A percentile compares a stretch with the other conserved stretches of the same genome.
Conservation (phyloP, 2,329 filamentous ascomycete species). For the Talaromyces sp. region DNA sequence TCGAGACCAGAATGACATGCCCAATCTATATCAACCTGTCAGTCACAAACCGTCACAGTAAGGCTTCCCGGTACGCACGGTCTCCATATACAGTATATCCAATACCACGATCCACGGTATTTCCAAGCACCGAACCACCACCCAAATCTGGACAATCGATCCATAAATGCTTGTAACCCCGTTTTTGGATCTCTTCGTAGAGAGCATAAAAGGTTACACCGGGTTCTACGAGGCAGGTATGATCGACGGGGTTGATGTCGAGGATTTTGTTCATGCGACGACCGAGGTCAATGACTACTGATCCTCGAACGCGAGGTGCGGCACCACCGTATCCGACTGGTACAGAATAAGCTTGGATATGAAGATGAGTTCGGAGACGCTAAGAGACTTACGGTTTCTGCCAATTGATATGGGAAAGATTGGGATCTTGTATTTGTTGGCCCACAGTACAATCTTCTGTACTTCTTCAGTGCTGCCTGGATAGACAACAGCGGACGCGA, state of each 20-base stretch:
- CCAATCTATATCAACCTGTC: background rate
- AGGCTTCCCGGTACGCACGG: constrained; percentile 19
- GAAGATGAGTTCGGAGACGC: background rate
- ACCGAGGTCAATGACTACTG: constrained; percentile 41
- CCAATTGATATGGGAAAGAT: constrained; percentile 40
- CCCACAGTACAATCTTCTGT: constrained; percentile 22
- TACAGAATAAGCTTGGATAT: background rate
- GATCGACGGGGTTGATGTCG: constrained; percentile 34
- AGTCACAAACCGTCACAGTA: background rate
- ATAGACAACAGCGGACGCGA: constrained; percentile 17
- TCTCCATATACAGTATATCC: constrained; percentile 40
- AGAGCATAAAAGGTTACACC: constrained; percentile 43
- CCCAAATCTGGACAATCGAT: constrained; percentile 39
- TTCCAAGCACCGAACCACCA: constrained; percentile 35
- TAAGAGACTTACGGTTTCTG: constrained; percentile 28
- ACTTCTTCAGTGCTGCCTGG: constrained; percentile 18
- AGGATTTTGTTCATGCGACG: constrained; percentile 42
- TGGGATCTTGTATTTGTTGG: constrained; percentile 31
- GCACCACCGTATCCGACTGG: constrained; percentile 39
- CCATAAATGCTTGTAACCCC: constrained; percentile 40
- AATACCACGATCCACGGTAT: constrained; percentile 34
- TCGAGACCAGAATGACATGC: constrained; percentile 41
- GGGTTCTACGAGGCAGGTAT: constrained; percentile 44
- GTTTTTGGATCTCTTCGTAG: constrained; percentile 36
- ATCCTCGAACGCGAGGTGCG: constrained; percentile 45